Base-by-base conservation (phyloP, 1,139 yeast genomes). In the Geotrichum citri-aurantii region DNA sequence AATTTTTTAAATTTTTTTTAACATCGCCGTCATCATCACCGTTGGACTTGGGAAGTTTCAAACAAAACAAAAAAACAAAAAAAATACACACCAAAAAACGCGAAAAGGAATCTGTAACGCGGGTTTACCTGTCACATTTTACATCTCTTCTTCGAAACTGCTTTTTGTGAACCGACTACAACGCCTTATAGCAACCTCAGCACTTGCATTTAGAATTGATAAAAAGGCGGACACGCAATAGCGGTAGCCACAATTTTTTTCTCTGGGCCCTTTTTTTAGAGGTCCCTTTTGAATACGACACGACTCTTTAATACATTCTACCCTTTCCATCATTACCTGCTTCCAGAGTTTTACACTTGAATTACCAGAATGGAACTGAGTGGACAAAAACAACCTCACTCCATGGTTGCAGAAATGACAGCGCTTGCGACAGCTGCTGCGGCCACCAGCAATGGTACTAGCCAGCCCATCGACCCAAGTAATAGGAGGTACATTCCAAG, bases 401-500 rank as follows among this genome's bases (percentile, higher is more conserved):
- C 44, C 1, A n/a, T 37, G 44, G 19, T 37, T 17, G 44, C 44
- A 7, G 44, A 37, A 37, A 37, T 37, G 44, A 37, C 44, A 37
- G 44, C 44, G 19, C 31, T 24, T 24, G 50, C 29, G 12, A 12
- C 29, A n/a, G 26, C 31, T 47, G 26, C 21, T 21, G 48, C 27
- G 27, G 26, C 44, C 31, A 49, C 40, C 8, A 29, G 12, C 26
- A 31, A 26, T 23, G 31, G 40, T n/a, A 49, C 24, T 21, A 33
- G 23, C n/a, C 19, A 31, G 12, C 12, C 29, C 54, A 12, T 17
- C 44, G 44, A 37, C 17, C 14, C 21, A 37, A n/a, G 10, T n/a
- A 37, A 37, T 17, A 31, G 21, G 44, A 27, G 44, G 14, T 52
- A 52, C 19, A 62, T 68, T 46, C 65, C 69, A 19, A 50, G 62